A percentile compares a stretch with the other conserved stretches of the same genome.
These are phyloP conservation scores for Zopfochytrium polystomum DNA, from an alignment of 371 early-diverging fungal genomes.

Conservation along the genomic window DNA sequence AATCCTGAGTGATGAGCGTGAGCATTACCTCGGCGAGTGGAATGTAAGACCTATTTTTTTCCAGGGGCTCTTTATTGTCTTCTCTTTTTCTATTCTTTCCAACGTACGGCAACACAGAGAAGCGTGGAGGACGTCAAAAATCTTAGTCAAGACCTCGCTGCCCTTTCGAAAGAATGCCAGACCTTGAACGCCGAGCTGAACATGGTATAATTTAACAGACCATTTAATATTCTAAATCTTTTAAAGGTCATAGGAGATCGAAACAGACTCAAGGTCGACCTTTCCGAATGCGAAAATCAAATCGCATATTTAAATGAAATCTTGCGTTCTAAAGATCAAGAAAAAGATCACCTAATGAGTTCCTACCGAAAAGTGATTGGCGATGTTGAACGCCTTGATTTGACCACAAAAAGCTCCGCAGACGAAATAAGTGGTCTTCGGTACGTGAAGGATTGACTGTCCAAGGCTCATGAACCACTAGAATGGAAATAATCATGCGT, in stretches of 20 bases:
- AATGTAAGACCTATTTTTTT: constrained; percentile 10
- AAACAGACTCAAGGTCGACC: constrained; percentile 33
- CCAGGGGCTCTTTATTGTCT: background rate
- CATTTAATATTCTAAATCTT: background rate
- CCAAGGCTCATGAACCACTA: constrained; percentile 1
- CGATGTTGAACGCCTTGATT: constrained; percentile 44
- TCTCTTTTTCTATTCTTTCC: background rate
- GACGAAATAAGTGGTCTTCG: constrained; percentile 37
- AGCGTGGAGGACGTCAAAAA: constrained; percentile 34
- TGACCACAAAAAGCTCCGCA: constrained; percentile 5
- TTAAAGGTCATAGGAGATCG: constrained; percentile 24
- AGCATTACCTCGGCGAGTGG: constrained; percentile 27
- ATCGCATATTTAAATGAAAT: constrained; percentile 39
- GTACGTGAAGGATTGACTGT: constrained; percentile 14
- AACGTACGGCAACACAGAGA: constrained; percentile 3
- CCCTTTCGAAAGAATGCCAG: constrained; percentile 46
- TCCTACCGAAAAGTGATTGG: constrained; percentile 44
- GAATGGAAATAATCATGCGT: constrained; percentile 48
- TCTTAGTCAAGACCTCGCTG: constrained; percentile 39
- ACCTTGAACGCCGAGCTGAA: constrained; percentile 36
- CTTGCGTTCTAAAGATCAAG: constrained; percentile 40
- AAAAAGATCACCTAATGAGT: constrained; percentile 42
- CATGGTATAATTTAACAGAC: constrained; percentile 14
- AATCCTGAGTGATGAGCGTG: constrained; percentile 21
- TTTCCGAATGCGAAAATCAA: constrained; percentile 39